These are phyloP conservation scores for Effrenium voratum DNA, from an alignment of 73 alveolate genomes.

Conservation along the genomic window DNA sequence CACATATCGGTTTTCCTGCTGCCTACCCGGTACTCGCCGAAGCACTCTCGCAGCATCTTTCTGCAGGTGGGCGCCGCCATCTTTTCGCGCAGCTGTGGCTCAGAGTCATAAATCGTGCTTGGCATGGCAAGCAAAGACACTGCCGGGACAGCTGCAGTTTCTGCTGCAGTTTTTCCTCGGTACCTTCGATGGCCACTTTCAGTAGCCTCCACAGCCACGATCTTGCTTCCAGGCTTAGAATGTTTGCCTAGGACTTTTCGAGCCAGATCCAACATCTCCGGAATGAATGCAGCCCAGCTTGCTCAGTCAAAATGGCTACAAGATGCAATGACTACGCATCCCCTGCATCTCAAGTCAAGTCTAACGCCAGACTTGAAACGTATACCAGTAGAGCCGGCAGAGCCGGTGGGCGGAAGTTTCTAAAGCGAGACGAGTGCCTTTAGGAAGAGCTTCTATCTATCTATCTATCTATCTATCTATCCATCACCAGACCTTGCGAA, in stretches of 20 bases:
- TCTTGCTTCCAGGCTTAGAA: constrained; percentile 14
- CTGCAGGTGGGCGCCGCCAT: neutral
- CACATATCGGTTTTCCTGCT: constrained; percentile 18
- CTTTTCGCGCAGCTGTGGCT: neutral
- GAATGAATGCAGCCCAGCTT: too few species aligned
- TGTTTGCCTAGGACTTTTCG: neutral
- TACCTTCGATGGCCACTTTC: neutral
- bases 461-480: too few species aligned
- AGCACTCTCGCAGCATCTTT: neutral
- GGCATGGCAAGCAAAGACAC: constrained; percentile 11
- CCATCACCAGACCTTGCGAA: too few species aligned
- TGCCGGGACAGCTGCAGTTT: neutral
- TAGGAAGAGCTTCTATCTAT: too few species aligned
- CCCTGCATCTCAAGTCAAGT: too few species aligned
- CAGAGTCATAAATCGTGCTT: neutral
- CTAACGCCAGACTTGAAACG: too few species aligned
- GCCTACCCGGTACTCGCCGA: constrained; percentile 2
- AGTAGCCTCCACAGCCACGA: neutral
- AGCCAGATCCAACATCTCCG: neutral
- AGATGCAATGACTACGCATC: too few species aligned
- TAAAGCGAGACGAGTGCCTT: too few species aligned
- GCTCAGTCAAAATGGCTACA: too few species aligned
- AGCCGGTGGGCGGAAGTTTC: too few species aligned
- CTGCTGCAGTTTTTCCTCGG: neutral
- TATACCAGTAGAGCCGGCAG: too few species aligned